Base-by-base conservation (phyloP, 2,329 filamentous ascomycete species). In the Tolypocladium paradoxum region DNA sequence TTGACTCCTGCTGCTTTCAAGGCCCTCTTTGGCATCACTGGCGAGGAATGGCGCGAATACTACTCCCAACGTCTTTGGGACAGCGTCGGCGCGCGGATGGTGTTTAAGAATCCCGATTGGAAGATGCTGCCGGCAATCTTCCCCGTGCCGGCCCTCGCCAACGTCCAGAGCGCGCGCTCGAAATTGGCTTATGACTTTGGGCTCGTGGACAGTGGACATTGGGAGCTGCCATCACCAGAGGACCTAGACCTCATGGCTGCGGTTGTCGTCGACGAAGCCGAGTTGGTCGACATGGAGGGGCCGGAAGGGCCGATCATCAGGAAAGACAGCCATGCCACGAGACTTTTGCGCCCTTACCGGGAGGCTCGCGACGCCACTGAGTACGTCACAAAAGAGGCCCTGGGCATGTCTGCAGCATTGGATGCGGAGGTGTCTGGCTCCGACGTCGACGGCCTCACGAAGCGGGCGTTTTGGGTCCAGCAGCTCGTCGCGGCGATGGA, bases 381-480 rank as follows among this genome's bases (percentile, higher is more conserved):
- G 9, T 2, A n/a, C 40, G 5, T 3, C 6, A 9, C 4, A 6
- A 29, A 11, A 7, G 6, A n/a, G 6, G 16, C 40, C 1, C 24
- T 29, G 40, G 24, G 4, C 0, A 57, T 58, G 1, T 49, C 54
- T 0, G 49, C 52, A 7, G 60, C 57, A 0, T 4, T 62, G 45
- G 40, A 29, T 11, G 24, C 8, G 2, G 60, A 63, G 24, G 36
- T 65, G 3, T 51, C 58, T 2, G 9, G 38, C 33, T 6, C 20
- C 1, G 22, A 18, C 0, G 37, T 50, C 6, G n/a, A 58, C 1
- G 61, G 62, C 0, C 49, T 57, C 12, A 65, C 64, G 0, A 59
- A 61, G 46, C 55, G 58, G 16, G 57, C 60, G 51, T 67, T 68
- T 22, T 67, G 65, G 65, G 58, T 61, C 0, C 63, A 60, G 51